Conservation (phyloP, 768 basidiomycete genomes). For the Boletus tomentosulus region DNA sequence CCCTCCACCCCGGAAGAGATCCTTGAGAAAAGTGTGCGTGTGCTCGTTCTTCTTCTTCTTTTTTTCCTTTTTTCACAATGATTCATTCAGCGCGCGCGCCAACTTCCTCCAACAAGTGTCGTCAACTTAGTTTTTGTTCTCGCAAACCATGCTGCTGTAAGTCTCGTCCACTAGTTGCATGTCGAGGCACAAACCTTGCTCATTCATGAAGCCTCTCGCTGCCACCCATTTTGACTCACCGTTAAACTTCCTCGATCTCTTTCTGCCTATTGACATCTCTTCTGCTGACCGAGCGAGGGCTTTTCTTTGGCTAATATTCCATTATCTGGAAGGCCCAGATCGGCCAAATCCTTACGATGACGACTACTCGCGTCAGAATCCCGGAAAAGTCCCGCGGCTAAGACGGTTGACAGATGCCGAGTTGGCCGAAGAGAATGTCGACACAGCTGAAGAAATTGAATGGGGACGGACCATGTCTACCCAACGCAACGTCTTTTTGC, state of each 20-base stretch:
- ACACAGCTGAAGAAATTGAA: conserved; percentile 70
- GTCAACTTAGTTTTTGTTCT: conserved; percentile 85
- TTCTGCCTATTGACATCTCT: conserved; percentile 69
- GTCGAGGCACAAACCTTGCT: conserved; percentile 8
- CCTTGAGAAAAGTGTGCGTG: conserved; percentile 57
- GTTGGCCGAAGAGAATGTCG: conserved; percentile 65
- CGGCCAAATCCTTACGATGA: conserved; percentile 74
- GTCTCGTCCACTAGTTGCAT: conserved; percentile 21
- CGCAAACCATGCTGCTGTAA: conserved; percentile 71
- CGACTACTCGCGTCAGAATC: conserved; percentile 51
- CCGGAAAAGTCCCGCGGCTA: conserved; percentile 62
- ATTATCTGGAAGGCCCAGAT: conserved; percentile 69
- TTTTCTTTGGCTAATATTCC: conserved; percentile 80
- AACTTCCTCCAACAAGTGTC: conserved; percentile 77
- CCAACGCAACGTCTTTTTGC: conserved; percentile 66
- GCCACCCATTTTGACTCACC: conserved; percentile 69
- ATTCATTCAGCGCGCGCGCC: conserved; percentile 45
- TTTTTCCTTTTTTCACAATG: background rate
- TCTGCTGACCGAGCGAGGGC: conserved; percentile 71
- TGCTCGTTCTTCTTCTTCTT: background rate
- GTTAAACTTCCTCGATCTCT: conserved; percentile 79
- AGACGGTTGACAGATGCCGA: conserved; percentile 53
- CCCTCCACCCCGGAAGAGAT: conserved; percentile 77
- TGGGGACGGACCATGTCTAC: conserved; percentile 76
- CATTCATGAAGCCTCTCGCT: conserved; percentile 47